phyloP scores from a whole-genome alignment of 768 basidiomycete species.

The Psilocybe cyanescens region DNA sequence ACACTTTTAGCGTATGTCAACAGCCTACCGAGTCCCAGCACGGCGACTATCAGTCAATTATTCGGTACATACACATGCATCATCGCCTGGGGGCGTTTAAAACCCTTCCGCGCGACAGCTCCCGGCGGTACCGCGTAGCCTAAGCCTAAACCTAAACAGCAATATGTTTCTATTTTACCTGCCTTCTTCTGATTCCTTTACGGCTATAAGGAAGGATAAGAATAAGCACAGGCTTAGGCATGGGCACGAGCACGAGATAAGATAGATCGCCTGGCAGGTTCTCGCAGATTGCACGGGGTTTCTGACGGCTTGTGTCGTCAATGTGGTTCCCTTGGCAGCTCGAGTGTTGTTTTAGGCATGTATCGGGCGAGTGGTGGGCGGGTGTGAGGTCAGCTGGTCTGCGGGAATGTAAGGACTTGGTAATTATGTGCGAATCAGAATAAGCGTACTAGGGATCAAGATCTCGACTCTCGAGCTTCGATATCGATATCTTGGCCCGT shows the following conservation, averaged over 20 bases:
- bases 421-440: not conserved
- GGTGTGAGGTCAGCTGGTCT: constrained; percentile 9
- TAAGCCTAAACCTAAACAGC: not conserved
- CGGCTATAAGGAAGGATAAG: not conserved
- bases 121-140: not conserved
- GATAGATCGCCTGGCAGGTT: constrained; percentile 6
- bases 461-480: constrained; percentile 3
- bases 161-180: not conserved
- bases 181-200: not conserved
- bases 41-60: not conserved
- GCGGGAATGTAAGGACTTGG: no score
- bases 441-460: constrained; percentile 11
- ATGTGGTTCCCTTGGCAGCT: constrained; percentile 10
- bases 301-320: constrained; percentile 8
- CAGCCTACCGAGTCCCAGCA: not conserved
- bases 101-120: not conserved
- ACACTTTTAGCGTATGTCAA: not conserved
- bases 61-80: not conserved
- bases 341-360: not conserved
- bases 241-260: not conserved
- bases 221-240: not conserved
- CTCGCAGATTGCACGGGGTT: not conserved
- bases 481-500: constrained; percentile 2
- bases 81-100: not conserved
- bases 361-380: not conserved